Evolutionary conservation across 2,329 filamentous ascomycete genomes (phyloP).

Genomic region (Pseudogymnoascus sp.): DNA sequence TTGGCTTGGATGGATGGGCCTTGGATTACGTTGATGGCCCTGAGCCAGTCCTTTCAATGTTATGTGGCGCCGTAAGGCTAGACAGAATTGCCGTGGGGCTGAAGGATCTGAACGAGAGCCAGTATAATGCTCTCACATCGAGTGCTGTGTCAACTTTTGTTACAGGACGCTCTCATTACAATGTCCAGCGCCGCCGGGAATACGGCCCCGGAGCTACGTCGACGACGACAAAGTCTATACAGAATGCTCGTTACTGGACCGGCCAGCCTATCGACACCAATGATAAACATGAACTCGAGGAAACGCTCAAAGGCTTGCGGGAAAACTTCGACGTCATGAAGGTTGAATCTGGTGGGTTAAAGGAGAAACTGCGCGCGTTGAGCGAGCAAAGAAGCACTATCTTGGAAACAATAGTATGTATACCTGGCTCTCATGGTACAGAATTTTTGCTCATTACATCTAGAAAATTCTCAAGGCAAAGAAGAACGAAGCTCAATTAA

Average conservation of each 20-base stretch:
- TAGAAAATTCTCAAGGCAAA: conserved; percentile 46
- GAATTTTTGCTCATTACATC: conserved; percentile 17
- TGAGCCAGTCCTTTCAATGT: conserved; percentile 74
- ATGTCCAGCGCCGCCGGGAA: conserved; percentile 62
- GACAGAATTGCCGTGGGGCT: conserved; percentile 60
- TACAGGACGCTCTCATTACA: conserved; percentile 55
- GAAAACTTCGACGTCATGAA: conserved; percentile 23
- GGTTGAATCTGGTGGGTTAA: conserved; percentile 25
- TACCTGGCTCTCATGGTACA: not conserved
- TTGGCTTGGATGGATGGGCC: conserved; percentile 73
- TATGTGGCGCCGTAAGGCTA: conserved; percentile 65
- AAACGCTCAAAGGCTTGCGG: conserved; percentile 32
- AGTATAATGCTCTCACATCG: conserved; percentile 56
- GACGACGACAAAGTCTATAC: conserved; percentile 54
- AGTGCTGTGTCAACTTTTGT: conserved; percentile 57
- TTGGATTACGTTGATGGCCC: conserved; percentile 75
- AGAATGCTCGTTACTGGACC: conserved; percentile 60
- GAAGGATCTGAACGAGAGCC: conserved; percentile 53
- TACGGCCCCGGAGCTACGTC: conserved; percentile 69
- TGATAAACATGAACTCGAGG: conserved; percentile 48
- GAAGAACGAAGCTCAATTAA: conserved; percentile 60
- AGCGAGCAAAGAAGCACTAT: conserved; percentile 25
- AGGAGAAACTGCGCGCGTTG: conserved; percentile 28
- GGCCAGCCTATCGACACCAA: conserved; percentile 63
- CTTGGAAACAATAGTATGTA: conserved; percentile 34